Evolutionary conservation across 169 alveolate genomes (phyloP).

Genomic region (Plasmodium gallinaceum): DNA sequence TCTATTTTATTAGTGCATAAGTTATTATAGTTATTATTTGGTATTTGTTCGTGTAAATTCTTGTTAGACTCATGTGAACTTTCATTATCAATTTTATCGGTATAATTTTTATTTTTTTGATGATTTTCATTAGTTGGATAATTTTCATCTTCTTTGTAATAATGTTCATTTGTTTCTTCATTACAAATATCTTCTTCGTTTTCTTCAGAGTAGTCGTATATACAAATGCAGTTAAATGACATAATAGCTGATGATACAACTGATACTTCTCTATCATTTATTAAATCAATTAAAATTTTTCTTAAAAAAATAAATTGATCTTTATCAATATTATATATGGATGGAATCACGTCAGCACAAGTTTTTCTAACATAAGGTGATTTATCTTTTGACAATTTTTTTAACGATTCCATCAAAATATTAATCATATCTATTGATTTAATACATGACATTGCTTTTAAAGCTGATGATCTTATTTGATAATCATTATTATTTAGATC

Average conservation of each 20-base stretch:
- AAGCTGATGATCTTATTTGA: constrained; percentile 86
- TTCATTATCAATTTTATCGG: no score
- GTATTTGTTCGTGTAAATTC: no score
- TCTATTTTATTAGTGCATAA: no score
- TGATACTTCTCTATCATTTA: constrained; percentile 78
- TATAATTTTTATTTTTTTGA: background rate
- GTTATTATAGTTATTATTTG: no score
- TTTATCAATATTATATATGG: constrained; percentile 81
- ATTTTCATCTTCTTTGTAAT: background rate
- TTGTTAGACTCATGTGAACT: no score
- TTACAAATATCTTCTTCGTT: background rate
- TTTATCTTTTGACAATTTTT: constrained; percentile 85
- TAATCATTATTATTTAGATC: constrained; percentile 86
- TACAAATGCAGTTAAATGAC: constrained; percentile 68
- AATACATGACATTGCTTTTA: constrained; percentile 86
- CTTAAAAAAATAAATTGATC: constrained; percentile 75
- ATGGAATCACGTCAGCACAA: constrained; percentile 86
- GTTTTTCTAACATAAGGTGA: constrained; percentile 89
- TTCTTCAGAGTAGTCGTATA: background rate
- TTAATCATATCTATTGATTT: constrained; percentile 84
- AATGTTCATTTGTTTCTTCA: background rate
- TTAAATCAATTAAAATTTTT: constrained; percentile 56
- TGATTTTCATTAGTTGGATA: background rate
- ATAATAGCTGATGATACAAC: constrained; percentile 84
- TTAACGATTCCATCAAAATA: constrained; percentile 81